Conservation (phyloP, 2,329 filamentous ascomycete genomes). For the Torrubiella hemipterigena region DNA sequence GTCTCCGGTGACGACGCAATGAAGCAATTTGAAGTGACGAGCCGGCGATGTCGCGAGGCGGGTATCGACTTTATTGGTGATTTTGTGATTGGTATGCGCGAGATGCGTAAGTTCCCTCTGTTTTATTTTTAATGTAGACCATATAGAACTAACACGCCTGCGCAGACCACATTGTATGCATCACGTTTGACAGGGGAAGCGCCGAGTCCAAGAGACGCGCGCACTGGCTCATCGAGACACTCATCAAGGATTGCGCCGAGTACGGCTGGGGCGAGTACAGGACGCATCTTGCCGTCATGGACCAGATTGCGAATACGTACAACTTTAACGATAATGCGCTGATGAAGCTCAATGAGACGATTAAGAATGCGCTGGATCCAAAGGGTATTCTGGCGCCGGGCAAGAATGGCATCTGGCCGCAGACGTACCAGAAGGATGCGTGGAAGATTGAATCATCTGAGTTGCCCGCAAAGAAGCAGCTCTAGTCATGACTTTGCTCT, state of each 20-base stretch:
- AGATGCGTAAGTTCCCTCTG: slow-evolving; percentile 22
- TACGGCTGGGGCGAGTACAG: slow-evolving; percentile 33
- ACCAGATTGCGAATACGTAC: slow-evolving; percentile 34
- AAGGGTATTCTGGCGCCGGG: slow-evolving; percentile 23
- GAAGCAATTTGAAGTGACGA: slow-evolving; percentile 22
- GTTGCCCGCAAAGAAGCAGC: no score
- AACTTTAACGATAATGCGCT: slow-evolving; percentile 28
- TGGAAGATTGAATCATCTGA: no score
- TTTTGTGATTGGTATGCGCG: slow-evolving; percentile 27
- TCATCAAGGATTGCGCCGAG: slow-evolving; percentile 27
- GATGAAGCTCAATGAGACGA: slow-evolving; percentile 28
- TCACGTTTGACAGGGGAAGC: slow-evolving; percentile 35
- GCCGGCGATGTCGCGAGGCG: slow-evolving; percentile 18
- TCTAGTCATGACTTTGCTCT: no score
- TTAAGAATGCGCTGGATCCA: slow-evolving; percentile 32
- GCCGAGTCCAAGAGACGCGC: slow-evolving; percentile 20
- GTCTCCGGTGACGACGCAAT: slow-evolving; percentile 28
- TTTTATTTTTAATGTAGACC: no score
- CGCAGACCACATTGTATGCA: slow-evolving; percentile 36
- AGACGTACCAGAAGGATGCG: slow-evolving; percentile 5
- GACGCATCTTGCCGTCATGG: slow-evolving; percentile 32
- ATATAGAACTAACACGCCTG: no score
- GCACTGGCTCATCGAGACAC: slow-evolving; percentile 16
- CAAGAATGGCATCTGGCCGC: slow-evolving; percentile 23
- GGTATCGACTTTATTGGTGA: slow-evolving; percentile 27